phyloP scores from a whole-genome alignment of 257 asterid species.

The Echium plantagineum region DNA sequence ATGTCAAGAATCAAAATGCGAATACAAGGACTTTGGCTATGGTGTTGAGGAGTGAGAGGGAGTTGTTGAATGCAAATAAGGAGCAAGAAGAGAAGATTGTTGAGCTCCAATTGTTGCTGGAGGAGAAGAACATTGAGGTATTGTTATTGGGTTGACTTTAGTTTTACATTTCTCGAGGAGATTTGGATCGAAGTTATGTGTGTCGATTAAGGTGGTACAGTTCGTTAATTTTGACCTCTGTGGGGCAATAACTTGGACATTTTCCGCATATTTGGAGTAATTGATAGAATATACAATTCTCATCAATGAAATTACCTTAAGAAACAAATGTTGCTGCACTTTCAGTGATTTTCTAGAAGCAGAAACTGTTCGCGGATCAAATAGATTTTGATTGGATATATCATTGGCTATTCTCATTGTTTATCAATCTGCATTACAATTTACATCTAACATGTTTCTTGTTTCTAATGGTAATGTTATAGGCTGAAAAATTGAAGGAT shows the following conservation, averaged over 20 bases:
- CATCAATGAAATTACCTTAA: too few relatives aligned
- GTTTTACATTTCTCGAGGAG: too few relatives aligned
- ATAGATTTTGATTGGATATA: too few relatives aligned
- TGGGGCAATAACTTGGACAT: too few relatives aligned
- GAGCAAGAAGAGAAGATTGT: conserved; percentile 57
- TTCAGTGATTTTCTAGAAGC: too few relatives aligned
- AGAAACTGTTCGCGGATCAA: too few relatives aligned
- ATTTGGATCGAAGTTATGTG: too few relatives aligned
- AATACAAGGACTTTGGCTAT: conserved; percentile 81
- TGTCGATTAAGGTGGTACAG: too few relatives aligned
- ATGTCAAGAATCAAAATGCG: conserved; percentile 30
- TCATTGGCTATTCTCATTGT: background rate
- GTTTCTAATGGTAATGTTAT: background rate
- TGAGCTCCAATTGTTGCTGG: conserved; percentile 49
- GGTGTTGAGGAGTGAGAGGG: conserved; percentile 97
- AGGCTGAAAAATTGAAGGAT: conserved; percentile 95
- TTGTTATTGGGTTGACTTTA: background rate
- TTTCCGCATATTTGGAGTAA: too few relatives aligned
- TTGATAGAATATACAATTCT: background rate
- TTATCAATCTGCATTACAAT: too few relatives aligned
- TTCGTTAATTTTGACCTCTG: too few relatives aligned
- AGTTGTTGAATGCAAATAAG: conserved; percentile 51
- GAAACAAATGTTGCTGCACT: too few relatives aligned
- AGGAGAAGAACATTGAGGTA: conserved; percentile 71
- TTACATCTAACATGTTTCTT: background rate